phyloP scores from a whole-genome alignment of 2,329 filamentous ascomycete genomes.

The Aureobasidium sp. region DNA sequence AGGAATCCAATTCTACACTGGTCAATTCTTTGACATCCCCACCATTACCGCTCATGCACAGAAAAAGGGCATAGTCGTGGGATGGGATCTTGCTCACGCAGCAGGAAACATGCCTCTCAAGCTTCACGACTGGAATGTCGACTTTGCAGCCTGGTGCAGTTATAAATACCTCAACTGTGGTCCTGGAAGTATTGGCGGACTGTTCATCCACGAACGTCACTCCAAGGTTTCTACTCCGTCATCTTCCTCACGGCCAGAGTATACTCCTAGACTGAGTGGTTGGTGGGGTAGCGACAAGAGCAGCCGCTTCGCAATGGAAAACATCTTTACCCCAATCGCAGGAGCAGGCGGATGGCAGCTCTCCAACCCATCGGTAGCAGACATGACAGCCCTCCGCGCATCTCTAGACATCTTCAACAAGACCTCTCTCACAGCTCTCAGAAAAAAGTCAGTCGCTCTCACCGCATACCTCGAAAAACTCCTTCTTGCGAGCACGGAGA shows the following conservation, averaged over 20 bases:
- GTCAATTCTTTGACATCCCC: slow-evolving; percentile 78
- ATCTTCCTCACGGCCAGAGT: slow-evolving; percentile 34
- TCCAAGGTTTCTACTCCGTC: slow-evolving; percentile 43
- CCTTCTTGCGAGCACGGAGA: slow-evolving; percentile 32
- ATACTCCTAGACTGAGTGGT: slow-evolving; percentile 62
- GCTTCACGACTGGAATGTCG: slow-evolving; percentile 83
- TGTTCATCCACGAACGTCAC: slow-evolving; percentile 74
- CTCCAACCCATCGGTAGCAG: slow-evolving; percentile 75
- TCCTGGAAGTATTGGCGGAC: slow-evolving; percentile 70
- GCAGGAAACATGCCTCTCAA: slow-evolving; percentile 73
- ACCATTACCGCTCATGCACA: slow-evolving; percentile 73
- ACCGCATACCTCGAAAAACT: slow-evolving; percentile 72
- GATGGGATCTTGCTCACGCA: slow-evolving; percentile 86
- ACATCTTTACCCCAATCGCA: slow-evolving; percentile 66
- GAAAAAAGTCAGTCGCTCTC: slow-evolving; percentile 63
- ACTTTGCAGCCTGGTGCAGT: slow-evolving; percentile 88
- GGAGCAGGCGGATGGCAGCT: slow-evolving; percentile 78
- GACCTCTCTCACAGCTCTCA: slow-evolving; percentile 61
- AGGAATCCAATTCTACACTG: slow-evolving; percentile 87
- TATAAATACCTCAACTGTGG: slow-evolving; percentile 93
- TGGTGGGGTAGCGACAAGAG: slow-evolving; percentile 83
- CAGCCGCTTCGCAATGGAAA: slow-evolving; percentile 76
- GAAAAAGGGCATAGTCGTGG: slow-evolving; percentile 62
- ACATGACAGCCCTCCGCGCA: slow-evolving; percentile 67
- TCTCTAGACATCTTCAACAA: slow-evolving; percentile 67